Conservation (phyloP, 164 flowering plant species). For the Liriodendron chinense region DNA sequence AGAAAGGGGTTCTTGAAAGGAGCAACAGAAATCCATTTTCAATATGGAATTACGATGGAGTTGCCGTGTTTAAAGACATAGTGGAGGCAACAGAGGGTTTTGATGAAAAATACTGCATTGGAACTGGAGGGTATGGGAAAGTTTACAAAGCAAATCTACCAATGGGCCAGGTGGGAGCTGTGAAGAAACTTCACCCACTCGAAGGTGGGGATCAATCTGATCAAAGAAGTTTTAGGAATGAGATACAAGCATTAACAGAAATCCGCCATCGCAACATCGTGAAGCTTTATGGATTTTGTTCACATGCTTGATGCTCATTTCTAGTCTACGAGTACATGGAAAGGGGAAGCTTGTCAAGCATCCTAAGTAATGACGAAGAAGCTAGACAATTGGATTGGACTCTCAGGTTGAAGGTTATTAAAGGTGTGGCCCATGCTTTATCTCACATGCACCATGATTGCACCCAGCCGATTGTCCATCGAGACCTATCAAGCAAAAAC, state of each 20-base stretch:
- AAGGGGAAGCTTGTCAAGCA: constrained; percentile 47
- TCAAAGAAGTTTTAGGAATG: background rate
- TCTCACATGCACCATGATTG: constrained; percentile 71
- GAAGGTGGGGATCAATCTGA: background rate
- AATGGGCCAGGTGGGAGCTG: background rate
- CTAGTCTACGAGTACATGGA: constrained; percentile 11
- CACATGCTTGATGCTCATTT: background rate
- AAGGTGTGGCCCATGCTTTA: constrained; percentile 63
- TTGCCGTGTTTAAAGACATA: constrained; percentile 8
- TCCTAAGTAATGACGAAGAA: constrained; percentile 31
- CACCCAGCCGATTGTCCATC: constrained; percentile 18
- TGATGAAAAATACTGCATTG: constrained; percentile 13
- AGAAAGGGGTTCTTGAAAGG: background rate
- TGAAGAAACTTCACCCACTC: no score
- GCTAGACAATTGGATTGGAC: constrained; percentile 42
- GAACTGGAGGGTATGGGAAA: constrained; percentile 13
- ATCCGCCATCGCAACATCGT: background rate
- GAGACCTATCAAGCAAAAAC: no score
- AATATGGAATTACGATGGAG: constrained; percentile 13
- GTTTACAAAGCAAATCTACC: constrained; percentile 19
- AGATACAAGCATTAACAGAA: background rate
- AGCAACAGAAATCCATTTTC: constrained; percentile 3
- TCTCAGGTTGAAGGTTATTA: constrained; percentile 41
- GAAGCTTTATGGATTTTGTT: background rate
- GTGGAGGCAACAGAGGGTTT: constrained; percentile 17